A percentile compares a stretch with the other conserved stretches of the same genome.
Evolutionary conservation across 2,329 filamentous ascomycete genomes (phyloP).

Genomic region (Ceratocystis cacaofunesta): DNA sequence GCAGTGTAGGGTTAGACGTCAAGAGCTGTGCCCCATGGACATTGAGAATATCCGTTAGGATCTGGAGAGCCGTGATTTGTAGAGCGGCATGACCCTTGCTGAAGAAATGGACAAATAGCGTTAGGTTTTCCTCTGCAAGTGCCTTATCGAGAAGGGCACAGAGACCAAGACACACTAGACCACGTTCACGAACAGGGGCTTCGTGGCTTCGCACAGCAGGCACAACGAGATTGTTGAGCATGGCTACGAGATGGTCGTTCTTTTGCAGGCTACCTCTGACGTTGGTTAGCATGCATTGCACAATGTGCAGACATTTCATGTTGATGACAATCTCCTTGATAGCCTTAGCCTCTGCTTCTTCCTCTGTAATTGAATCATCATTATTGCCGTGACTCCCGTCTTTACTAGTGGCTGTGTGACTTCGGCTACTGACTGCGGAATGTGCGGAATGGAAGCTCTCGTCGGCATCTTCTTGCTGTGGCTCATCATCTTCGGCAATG

Average conservation of each 20-base stretch:
- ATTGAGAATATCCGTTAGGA: conserved; percentile 82
- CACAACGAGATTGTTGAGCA: conserved; percentile 93
- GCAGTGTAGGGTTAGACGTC: conserved; percentile 49
- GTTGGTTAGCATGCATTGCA: conserved; percentile 93
- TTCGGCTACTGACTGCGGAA: conserved; percentile 63
- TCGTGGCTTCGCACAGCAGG: conserved; percentile 89
- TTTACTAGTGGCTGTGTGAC: conserved; percentile 30
- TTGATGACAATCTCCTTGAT: conserved; percentile 90
- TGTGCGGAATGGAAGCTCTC: conserved; percentile 85
- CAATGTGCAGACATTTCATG: conserved; percentile 95
- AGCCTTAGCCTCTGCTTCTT: conserved; percentile 57
- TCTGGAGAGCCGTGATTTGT: conserved; percentile 80
- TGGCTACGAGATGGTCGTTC: conserved; percentile 84
- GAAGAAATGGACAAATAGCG: conserved; percentile 91
- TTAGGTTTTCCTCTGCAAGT: conserved; percentile 80
- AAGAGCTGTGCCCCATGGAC: conserved; percentile 72
- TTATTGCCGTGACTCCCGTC: conserved; percentile 24
- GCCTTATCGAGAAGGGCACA: conserved; percentile 85
- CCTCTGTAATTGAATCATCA: conserved; percentile 34
- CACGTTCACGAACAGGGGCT: conserved; percentile 78
- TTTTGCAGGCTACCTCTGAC: conserved; percentile 76
- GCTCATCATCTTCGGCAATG: conserved; percentile 55
- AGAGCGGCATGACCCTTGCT: conserved; percentile 79
- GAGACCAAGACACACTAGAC: conserved; percentile 75
- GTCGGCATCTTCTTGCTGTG: conserved; percentile 34